Conservation (phyloP, 345 rosid species). For the Arabidopsis suecica region DNA sequence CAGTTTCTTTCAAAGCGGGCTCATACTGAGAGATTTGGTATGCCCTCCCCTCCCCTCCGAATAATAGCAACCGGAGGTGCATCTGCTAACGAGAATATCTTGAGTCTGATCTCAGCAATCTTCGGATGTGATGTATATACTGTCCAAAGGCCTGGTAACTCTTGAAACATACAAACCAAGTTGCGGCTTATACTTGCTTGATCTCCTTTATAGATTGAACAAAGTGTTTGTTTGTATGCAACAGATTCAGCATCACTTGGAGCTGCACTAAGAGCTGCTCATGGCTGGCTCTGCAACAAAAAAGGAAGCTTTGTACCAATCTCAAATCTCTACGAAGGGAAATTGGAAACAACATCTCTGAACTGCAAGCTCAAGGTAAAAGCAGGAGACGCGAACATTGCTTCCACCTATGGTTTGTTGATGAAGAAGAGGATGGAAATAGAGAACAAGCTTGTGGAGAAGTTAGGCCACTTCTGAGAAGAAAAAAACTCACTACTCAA, state of each 20-base stretch:
- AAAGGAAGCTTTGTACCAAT: slow-evolving; percentile 72
- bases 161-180: not conserved
- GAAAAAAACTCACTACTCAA: not conserved
- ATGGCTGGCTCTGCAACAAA: slow-evolving; percentile 83
- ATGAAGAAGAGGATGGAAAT: slow-evolving; percentile 81
- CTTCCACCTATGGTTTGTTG: slow-evolving; percentile 55
- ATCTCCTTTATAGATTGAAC: slow-evolving; percentile 6
- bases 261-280: slow-evolving; percentile 90
- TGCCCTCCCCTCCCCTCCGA: slow-evolving; percentile 88
- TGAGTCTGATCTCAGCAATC: slow-evolving; percentile 65
- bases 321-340: slow-evolving; percentile 66
- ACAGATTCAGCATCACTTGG: slow-evolving; percentile 96
- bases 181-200: slow-evolving; percentile 1
- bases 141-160: slow-evolving; percentile 79
- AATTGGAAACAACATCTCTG: slow-evolving; percentile 67
- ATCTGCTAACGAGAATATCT: slow-evolving; percentile 74
- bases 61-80: slow-evolving; percentile 95
- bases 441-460: slow-evolving; percentile 67
- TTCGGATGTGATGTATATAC: slow-evolving; percentile 85
- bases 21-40: slow-evolving; percentile 85
- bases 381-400: slow-evolving; percentile 59
- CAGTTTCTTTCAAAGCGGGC: slow-evolving; percentile 89
- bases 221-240: not conserved
- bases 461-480: slow-evolving; percentile 63
- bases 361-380: slow-evolving; percentile 66